Base-by-base conservation (phyloP, 2,329 filamentous ascomycete genomes). In the Dissoconium aciculare region DNA sequence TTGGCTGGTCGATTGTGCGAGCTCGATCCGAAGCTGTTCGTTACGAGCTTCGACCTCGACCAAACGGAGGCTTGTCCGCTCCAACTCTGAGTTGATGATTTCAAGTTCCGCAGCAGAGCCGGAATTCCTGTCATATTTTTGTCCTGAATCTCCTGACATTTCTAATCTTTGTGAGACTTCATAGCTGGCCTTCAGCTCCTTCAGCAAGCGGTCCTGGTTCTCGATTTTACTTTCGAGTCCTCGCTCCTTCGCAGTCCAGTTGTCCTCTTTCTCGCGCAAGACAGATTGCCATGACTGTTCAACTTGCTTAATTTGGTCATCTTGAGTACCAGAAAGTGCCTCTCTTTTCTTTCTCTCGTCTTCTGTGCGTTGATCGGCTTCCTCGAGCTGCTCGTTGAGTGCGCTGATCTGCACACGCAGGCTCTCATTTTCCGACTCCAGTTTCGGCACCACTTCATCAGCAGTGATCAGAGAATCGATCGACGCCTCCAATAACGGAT, bases 111-210 rank as follows among this genome's bases (percentile, higher is more conserved):
- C 89, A 46, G 74, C 82, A 3, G 80, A 79, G 30, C 89, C 79
- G 34, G 76, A 71, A 17, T 67, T 71, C 15, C 68, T 66, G 15
- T 64, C 64, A 11, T 50, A 40, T n/a, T 57, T 58, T 15, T 69
- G 68, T 11, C 62, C 58, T 12, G 78, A 73, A 6, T 60, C 60
- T 17, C 78, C 77, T 10, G 74, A 72, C 43, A 75, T 77, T 30
- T 77, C 85, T 30, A 98, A 64, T 30, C 89, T 71, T 54, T 95
- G 85, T 27, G 82, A 89, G 32, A 98, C 89, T 56, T 98, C 89
- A 51, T 94, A 94, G 59, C 76, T 94, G 15, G 89, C 89, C 58
- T 94, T 95, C 51, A 95, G 74, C 55, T 98, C 91, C 50, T 80
- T 93, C 44, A 98, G 59, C 23, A 98, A 59, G 5, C 84, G 74